A percentile compares a stretch with the other conserved stretches of the same genome.
Evolutionary conservation across 2,329 filamentous ascomycete genomes (phyloP).

Genomic region (Cucurbitaria berberidis): DNA sequence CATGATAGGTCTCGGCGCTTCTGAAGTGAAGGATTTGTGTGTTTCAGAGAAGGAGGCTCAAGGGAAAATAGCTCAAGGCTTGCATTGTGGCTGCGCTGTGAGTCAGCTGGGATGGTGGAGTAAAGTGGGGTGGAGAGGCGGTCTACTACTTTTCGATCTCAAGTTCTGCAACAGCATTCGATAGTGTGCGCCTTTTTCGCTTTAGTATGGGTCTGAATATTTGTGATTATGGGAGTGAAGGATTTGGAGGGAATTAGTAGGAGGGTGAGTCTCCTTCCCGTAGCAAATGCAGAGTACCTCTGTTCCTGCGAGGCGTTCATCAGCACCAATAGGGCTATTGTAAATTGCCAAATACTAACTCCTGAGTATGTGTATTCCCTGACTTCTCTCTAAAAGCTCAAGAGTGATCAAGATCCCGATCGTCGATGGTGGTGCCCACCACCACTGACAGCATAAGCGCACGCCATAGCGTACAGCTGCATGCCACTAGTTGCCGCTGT

Average conservation of each 20-base stretch:
- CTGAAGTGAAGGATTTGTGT: background rate
- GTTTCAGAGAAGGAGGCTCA: background rate
- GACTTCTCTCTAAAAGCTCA: background rate
- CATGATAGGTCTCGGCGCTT: constrained; percentile 19
- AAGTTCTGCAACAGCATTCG: background rate
- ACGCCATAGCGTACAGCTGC: constrained; percentile 19
- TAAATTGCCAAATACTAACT: background rate
- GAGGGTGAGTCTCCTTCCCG: background rate
- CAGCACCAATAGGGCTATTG: background rate
- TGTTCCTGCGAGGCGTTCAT: background rate
- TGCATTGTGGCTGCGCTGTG: constrained; percentile 17
- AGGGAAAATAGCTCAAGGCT: background rate
- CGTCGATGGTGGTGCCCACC: background rate
- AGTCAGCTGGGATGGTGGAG: constrained; percentile 32
- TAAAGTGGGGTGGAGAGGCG: constrained; percentile 9
- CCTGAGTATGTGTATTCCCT: background rate
- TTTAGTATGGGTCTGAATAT: background rate
- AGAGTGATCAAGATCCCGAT: background rate
- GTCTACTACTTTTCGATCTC: background rate
- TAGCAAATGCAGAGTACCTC: background rate
- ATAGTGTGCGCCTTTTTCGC: background rate
- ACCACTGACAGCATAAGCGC: background rate
- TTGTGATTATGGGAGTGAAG: background rate
- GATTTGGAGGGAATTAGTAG: too few species aligned
- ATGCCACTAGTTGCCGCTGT: constrained; percentile 21